These are phyloP conservation scores for Diaporthe sp. DNA, from an alignment of 2,329 filamentous ascomycete genomes.

Conservation along the genomic window DNA sequence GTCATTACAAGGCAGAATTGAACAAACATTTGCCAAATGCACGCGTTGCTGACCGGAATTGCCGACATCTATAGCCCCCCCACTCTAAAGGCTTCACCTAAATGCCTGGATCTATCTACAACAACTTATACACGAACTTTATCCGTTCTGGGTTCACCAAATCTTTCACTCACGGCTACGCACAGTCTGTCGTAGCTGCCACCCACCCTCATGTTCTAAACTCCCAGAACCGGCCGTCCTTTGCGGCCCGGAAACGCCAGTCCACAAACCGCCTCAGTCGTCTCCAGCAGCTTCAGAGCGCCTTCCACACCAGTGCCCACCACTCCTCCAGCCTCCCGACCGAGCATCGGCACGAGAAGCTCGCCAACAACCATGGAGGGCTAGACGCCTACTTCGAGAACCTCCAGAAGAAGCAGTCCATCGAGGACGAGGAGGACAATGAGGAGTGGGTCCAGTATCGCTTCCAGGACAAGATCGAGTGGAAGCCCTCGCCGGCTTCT, in stretches of 20 bases:
- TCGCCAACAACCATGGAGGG: constrained; percentile 68
- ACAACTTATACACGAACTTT: constrained; percentile 81
- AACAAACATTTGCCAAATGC: not conserved
- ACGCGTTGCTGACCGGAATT: constrained; percentile 36
- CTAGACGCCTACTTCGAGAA: constrained; percentile 94
- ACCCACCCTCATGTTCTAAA: constrained; percentile 85
- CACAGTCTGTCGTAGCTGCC: constrained; percentile 96
- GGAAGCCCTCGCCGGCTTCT: constrained; percentile 76
- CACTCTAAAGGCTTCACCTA: constrained; percentile 80
- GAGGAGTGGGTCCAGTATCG: constrained; percentile 96
- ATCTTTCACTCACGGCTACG: constrained; percentile 97
- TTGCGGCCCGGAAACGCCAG: constrained; percentile 66
- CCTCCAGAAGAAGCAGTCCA: constrained; percentile 82
- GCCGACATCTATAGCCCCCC: constrained; percentile 49
- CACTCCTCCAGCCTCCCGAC: constrained; percentile 65
- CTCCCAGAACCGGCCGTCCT: constrained; percentile 77
- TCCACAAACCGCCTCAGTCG: constrained; percentile 66
- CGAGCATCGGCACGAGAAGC: constrained; percentile 70
- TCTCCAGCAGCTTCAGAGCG: constrained; percentile 81
- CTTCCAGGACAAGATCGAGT: constrained; percentile 89
- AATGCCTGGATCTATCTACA: constrained; percentile 84
- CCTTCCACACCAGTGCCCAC: constrained; percentile 76
- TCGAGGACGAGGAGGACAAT: constrained; percentile 74
- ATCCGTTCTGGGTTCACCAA: constrained; percentile 98
- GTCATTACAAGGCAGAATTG: not conserved